Percentiles rank a stretch among this genome's conserved stretches.
These are phyloP conservation scores for Neurospora tetraspora DNA, from an alignment of 495 filamentous ascomycete species.

Conservation along the genomic window DNA sequence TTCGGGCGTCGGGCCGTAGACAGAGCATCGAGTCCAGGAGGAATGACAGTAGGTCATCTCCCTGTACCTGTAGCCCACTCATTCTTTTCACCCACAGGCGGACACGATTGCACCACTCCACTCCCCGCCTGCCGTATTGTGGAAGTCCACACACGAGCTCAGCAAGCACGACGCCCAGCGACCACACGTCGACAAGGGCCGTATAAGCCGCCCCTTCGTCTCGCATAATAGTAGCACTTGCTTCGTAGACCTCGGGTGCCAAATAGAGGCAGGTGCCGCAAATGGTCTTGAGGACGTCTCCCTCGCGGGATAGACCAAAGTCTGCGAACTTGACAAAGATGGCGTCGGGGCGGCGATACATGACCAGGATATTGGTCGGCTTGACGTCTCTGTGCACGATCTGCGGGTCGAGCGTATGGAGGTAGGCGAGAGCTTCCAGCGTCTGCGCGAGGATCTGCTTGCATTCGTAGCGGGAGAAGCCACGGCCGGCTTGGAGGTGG, in stretches of 20 bases:
- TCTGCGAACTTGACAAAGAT: slow-evolving; percentile 3
- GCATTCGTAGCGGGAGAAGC: not conserved
- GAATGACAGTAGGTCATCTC: not conserved
- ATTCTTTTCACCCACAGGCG: not conserved
- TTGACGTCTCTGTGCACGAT: slow-evolving; percentile 10
- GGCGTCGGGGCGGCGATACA: not conserved
- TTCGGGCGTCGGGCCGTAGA: not conserved
- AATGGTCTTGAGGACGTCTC: not conserved
- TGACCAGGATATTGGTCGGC: slow-evolving; percentile 2
- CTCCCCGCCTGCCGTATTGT: not conserved
- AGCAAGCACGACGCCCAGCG: not conserved
- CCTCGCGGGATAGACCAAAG: not conserved
- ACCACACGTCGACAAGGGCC: not conserved
- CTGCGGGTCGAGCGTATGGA: slow-evolving; percentile 2
- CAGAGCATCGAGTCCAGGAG: not conserved
- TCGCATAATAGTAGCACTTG: too few species aligned
- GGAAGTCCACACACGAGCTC: not conserved
- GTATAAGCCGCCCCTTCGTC: not conserved
- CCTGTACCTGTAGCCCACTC: not conserved
- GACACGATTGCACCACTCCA: not conserved
- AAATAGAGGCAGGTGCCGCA: not conserved
- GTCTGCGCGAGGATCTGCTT: slow-evolving; percentile 1
- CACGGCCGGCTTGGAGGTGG: not conserved
- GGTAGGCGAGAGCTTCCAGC: slow-evolving; percentile 1
- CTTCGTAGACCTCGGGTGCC: not conserved